phyloP scores from a whole-genome alignment of 176 grass and related monocot genomes.

The Carex myosuroides region DNA sequence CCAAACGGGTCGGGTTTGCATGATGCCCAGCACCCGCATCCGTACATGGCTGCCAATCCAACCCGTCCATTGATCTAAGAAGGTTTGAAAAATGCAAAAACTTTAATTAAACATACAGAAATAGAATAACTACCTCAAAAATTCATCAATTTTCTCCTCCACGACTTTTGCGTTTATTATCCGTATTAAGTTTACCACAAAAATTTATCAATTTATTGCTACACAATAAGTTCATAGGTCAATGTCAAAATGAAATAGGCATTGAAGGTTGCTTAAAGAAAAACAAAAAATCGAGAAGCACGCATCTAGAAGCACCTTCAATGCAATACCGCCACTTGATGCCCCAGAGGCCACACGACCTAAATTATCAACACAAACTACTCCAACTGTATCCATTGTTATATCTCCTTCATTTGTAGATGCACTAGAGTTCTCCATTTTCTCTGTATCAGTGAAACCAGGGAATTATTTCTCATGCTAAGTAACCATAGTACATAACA shows the following conservation, averaged over 20 bases:
- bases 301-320: conserved; percentile 41
- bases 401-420: conserved; percentile 32
- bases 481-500: conserved; percentile 1
- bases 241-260: conserved; percentile 7
- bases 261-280: background rate
- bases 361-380: conserved; percentile 59
- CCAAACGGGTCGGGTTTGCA: conserved; percentile 64
- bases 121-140: background rate
- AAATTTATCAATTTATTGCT: too few species aligned
- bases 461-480: conserved; percentile 17
- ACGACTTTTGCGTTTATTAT: background rate
- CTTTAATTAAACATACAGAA: background rate
- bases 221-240: background rate
- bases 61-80: conserved; percentile 79
- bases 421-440: conserved; percentile 12
- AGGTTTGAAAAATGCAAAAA: background rate
- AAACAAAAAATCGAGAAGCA: conserved; percentile 1
- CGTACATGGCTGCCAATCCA: conserved; percentile 95
- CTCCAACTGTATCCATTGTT: conserved; percentile 88
- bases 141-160: background rate
- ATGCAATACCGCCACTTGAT: conserved; percentile 93
- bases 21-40: conserved; percentile 90
- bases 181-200: background rate
- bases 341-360: conserved; percentile 77
- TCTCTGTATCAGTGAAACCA: conserved; percentile 25